Evolutionary conservation across 2,329 filamentous ascomycete genomes (phyloP).

Genomic region (Nannizziopsis barbatae): DNA sequence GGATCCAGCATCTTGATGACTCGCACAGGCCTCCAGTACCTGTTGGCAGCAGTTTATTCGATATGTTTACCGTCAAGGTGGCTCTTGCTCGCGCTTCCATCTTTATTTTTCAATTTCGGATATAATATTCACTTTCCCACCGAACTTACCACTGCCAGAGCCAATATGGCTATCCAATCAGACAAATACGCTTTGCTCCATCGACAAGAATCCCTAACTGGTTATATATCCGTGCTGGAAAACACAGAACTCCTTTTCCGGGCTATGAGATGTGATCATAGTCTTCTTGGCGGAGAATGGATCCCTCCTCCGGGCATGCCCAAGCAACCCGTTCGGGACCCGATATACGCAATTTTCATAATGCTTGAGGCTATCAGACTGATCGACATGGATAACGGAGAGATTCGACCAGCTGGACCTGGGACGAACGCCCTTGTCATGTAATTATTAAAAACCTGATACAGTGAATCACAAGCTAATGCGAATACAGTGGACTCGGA

Average conservation of each 20-base stretch:
- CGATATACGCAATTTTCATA: constrained; percentile 90
- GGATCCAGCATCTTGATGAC: constrained; percentile 56
- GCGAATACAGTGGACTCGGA: constrained; percentile 59
- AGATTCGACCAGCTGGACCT: constrained; percentile 40
- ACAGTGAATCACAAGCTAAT: neutral
- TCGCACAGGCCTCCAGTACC: constrained; percentile 59
- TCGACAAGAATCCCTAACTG: constrained; percentile 73
- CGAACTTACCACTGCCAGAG: constrained; percentile 45
- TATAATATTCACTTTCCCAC: constrained; percentile 65
- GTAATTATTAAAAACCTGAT: constrained; percentile 41
- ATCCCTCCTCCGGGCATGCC: constrained; percentile 42
- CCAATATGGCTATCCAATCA: constrained; percentile 55
- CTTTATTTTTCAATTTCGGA: constrained; percentile 51
- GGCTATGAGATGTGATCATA: constrained; percentile 86
- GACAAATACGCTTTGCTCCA: constrained; percentile 67
- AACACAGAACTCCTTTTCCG: constrained; percentile 60
- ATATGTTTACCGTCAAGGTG: constrained; percentile 57
- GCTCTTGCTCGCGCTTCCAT: constrained; percentile 57
- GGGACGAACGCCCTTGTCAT: constrained; percentile 74
- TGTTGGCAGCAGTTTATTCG: constrained; percentile 55
- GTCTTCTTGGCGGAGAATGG: constrained; percentile 88
- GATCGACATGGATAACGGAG: constrained; percentile 45
- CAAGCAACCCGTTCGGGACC: constrained; percentile 56
- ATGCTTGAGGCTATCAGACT: constrained; percentile 88
- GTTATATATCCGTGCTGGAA: constrained; percentile 84